These are phyloP conservation scores for Botrytis aclada DNA, from an alignment of 2,329 filamentous ascomycete genomes.

Conservation along the genomic window DNA sequence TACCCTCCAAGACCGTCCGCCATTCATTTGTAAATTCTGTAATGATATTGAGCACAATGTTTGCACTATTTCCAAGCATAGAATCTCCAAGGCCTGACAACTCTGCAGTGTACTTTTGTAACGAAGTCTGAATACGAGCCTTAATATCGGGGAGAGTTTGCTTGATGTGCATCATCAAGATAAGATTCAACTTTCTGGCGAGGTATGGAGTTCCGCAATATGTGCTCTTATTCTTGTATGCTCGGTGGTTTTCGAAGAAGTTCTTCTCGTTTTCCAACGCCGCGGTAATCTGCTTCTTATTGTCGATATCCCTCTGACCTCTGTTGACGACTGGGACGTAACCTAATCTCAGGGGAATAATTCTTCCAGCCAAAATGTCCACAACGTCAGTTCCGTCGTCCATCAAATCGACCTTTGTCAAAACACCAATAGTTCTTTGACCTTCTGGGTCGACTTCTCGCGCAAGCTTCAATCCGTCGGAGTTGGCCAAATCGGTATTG, in stretches of 20 bases:
- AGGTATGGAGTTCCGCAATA: constrained; percentile 98
- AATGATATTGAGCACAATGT: constrained; percentile 97
- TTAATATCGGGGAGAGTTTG: constrained; percentile 99
- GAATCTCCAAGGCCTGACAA: constrained; percentile 83
- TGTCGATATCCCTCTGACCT: constrained; percentile 97
- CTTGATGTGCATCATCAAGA: constrained; percentile 99
- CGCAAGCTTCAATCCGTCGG: constrained; percentile 92
- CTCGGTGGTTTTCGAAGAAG: constrained; percentile 98
- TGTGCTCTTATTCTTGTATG: constrained; percentile 95
- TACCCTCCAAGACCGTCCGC: constrained; percentile 91
- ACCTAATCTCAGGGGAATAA: constrained; percentile 90
- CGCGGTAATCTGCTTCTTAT: constrained; percentile 89
- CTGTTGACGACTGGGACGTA: constrained; percentile 98
- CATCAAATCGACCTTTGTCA: constrained; percentile 99
- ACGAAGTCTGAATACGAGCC: constrained; percentile 86
- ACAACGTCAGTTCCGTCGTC: constrained; percentile 98
- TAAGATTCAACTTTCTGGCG: constrained; percentile 93
- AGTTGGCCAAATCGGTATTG: constrained; percentile 98
- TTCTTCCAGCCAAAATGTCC: constrained; percentile 94
- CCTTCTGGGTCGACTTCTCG: constrained; percentile 96
- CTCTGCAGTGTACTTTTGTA: constrained; percentile 87
- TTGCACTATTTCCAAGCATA: constrained; percentile 91
- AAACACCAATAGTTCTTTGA: constrained; percentile 94
- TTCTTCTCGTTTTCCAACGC: constrained; percentile 92
- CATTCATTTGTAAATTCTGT: constrained; percentile 99